Base-by-base conservation (phyloP, 768 basidiomycete genomes). In the Pleurotus pulmonarius region DNA sequence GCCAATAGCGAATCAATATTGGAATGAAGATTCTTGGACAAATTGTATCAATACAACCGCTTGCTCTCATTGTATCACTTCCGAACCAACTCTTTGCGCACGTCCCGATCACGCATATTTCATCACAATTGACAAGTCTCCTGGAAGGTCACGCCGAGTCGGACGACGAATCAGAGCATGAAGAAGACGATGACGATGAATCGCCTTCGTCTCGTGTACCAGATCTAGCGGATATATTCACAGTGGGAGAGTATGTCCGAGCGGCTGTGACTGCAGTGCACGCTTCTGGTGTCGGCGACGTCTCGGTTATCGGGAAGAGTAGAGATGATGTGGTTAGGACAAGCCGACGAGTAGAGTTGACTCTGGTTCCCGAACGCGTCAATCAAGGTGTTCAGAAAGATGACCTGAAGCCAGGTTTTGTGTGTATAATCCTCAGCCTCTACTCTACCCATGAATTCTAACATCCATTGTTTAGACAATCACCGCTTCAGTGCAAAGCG, bases 1-100 rank as follows among this genome's bases (percentile, higher is more conserved):
- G 16, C 40, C 2, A 15, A 22, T 63, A 95, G 92, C 85, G 93
- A 62, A 74, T 97, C 11, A 72, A 77, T 44, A 74, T 85, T 37
- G 95, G 94, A 38, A 94, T 93, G 82, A 93, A 87, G 66, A 80
- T 98, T 18, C 75, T 98, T 37, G 88, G 86, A n/a, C 90, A 94
- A 73, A 81, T 99, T 51, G 80, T 92, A 62, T 82, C 88, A 24
- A 82, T 98, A 52, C 85, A 92, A 59, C 91, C 95, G 9, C 84
- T 99, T 37, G 89, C 92, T 45, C 80, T 99, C 58, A 81, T 98
- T 57, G 77, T 98, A 25, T 98, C 96, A 15, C 79, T 99, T n/a
- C 96, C 97, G 15, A 92, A 95, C 64, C 95, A 98, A 71, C 84
- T 99, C 39, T 82, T 91, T 61, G 97, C 83, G 7, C 94, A 99